These are phyloP conservation scores for Beauveria australis DNA, from an alignment of 2,329 filamentous ascomycete genomes.

Conservation along the genomic window DNA sequence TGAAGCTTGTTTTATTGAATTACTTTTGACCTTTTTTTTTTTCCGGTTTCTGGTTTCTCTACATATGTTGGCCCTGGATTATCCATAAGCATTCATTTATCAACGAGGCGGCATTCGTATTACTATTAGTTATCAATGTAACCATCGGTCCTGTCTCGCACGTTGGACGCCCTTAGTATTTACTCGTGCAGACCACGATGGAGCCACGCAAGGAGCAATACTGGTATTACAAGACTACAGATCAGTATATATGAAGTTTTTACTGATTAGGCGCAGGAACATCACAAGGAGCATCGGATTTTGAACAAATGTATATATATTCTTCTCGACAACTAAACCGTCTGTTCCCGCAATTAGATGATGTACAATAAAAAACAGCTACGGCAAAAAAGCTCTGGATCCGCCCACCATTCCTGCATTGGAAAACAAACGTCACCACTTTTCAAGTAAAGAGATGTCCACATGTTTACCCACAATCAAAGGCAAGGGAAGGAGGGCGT, in stretches of 20 bases:
- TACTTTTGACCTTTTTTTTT: background rate
- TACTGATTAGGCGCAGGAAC: background rate
- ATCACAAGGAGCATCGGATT: background rate
- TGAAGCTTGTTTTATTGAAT: background rate
- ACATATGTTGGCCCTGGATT: background rate
- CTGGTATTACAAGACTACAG: background rate
- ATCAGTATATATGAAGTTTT: too few species aligned
- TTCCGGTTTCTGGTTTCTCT: background rate
- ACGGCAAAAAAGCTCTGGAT: constrained; percentile 19
- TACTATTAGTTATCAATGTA: background rate
- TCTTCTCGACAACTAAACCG: constrained; percentile 8
- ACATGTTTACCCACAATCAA: background rate
- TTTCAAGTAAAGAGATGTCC: too few species aligned
- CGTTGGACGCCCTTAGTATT: too few species aligned
- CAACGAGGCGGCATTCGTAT: background rate
- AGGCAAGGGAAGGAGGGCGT: background rate
- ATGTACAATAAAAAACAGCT: constrained; percentile 20
- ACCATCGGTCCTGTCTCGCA: too few species aligned
- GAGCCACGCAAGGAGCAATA: background rate
- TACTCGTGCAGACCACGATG: background rate
- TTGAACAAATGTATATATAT: constrained; percentile 13
- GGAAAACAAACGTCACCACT: background rate
- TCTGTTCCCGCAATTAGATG: constrained; percentile 18
- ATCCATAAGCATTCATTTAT: background rate
- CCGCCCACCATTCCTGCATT: background rate